These are phyloP conservation scores for Cardiospermum halicacabum DNA, from an alignment of 345 rosid species.

Conservation along the genomic window DNA sequence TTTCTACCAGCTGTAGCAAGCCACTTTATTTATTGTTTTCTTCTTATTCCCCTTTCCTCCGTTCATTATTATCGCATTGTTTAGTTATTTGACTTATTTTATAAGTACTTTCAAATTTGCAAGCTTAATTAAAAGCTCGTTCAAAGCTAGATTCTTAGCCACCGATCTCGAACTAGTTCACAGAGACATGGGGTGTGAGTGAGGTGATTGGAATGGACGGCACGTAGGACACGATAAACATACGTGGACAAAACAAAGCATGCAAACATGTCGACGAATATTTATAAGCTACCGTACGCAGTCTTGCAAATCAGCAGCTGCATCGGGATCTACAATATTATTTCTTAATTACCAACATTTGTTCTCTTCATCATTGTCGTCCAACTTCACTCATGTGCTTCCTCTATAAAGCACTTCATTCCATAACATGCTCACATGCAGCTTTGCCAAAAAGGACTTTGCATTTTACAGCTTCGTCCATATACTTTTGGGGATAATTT, in stretches of 20 bases:
- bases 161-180: too few species aligned
- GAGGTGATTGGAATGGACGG: neutral
- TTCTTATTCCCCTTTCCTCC: too few species aligned
- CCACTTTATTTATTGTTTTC: too few species aligned
- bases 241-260: too few species aligned
- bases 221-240: neutral
- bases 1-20: too few species aligned
- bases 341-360: neutral
- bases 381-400: neutral
- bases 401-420: too few species aligned
- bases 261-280: constrained; percentile 6
- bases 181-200: neutral
- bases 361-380: neutral
- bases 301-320: constrained; percentile 18
- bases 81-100: too few species aligned
- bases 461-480: neutral
- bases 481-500: too few species aligned
- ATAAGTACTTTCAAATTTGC: too few species aligned
- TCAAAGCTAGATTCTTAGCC: too few species aligned
- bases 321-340: constrained; percentile 8
- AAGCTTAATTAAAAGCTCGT: too few species aligned
- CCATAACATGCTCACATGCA: neutral
- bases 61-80: too few species aligned
- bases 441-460: neutral
- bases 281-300: constrained; percentile 30